Evolutionary conservation across 108 stramenopile species (phyloP).

Genomic region (Pseudonitzschia multistriata): DNA sequence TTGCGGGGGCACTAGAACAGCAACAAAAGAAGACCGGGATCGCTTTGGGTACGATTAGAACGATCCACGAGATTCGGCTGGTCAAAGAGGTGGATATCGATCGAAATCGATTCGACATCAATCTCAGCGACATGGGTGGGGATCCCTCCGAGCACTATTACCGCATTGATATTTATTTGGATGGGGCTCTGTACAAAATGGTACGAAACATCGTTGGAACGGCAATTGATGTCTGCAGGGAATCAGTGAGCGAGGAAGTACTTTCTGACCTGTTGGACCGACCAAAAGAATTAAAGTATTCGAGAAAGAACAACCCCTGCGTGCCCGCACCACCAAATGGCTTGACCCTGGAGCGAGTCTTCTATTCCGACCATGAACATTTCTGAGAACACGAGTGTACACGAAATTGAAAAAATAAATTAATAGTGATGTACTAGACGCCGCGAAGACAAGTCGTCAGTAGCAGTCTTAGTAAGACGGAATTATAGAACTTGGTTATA

Average conservation of each 20-base stretch:
- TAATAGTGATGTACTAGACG: not conserved
- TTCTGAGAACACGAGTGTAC: not conserved
- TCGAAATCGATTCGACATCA: constrained; percentile 25
- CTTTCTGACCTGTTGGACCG: constrained; percentile 49
- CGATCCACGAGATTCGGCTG: constrained; percentile 57
- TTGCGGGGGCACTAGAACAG: constrained; percentile 74
- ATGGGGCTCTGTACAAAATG: constrained; percentile 87
- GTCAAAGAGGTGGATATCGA: constrained; percentile 38
- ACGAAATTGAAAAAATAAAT: not conserved
- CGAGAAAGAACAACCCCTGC: constrained; percentile 61
- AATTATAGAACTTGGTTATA: constrained; percentile 42
- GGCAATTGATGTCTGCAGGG: constrained; percentile 64
- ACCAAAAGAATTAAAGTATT: not conserved
- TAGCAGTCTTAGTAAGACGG: not conserved
- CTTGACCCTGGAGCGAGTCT: constrained; percentile 80
- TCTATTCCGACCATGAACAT: constrained; percentile 32
- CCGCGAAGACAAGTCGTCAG: not conserved
- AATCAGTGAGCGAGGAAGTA: constrained; percentile 36
- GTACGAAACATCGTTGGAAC: constrained; percentile 87
- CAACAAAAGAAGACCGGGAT: constrained; percentile 40
- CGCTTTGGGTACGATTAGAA: constrained; percentile 52
- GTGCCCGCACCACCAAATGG: constrained; percentile 84
- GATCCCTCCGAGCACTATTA: constrained; percentile 23
- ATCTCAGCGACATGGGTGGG: not conserved
- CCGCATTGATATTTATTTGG: constrained; percentile 67